Conservation (phyloP, 2,329 filamentous ascomycete species). For the Cephalotrichum gorgonifer region DNA sequence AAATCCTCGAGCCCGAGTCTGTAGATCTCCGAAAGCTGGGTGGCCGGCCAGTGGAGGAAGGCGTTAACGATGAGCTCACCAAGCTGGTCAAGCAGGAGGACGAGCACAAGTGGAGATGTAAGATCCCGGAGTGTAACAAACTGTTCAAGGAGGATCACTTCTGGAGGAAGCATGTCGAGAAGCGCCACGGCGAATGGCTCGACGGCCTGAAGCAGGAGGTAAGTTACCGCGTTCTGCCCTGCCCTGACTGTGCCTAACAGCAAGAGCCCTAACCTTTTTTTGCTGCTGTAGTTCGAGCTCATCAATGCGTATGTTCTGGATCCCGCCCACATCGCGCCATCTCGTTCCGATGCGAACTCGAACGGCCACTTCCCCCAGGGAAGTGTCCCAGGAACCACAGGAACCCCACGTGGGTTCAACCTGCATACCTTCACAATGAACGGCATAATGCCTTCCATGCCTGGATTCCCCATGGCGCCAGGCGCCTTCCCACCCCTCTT, state of each 20-base stretch:
- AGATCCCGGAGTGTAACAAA: constrained; percentile 91
- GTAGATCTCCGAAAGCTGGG: constrained; percentile 85
- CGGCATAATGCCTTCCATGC: constrained; percentile 43
- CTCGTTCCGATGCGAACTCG: constrained; percentile 84
- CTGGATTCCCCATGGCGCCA: constrained; percentile 43
- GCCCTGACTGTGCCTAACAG: neutral
- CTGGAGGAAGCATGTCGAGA: constrained; percentile 97
- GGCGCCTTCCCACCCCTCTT: constrained; percentile 45
- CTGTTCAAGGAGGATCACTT: constrained; percentile 96
- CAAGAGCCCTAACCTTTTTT: neutral
- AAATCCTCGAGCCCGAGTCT: constrained; percentile 82
- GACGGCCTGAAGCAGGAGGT: constrained; percentile 75
- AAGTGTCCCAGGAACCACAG: constrained; percentile 64
- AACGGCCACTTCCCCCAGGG: constrained; percentile 88
- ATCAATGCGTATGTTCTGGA: constrained; percentile 94
- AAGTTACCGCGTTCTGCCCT: constrained; percentile 25
- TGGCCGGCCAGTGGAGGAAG: constrained; percentile 77
- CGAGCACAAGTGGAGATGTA: constrained; percentile 93
- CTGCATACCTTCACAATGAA: constrained; percentile 60
- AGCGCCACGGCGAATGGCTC: constrained; percentile 84
- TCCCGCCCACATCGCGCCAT: constrained; percentile 87
- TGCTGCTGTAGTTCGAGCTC: constrained; percentile 56
- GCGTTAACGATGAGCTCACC: constrained; percentile 70
- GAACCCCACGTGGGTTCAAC: constrained; percentile 88
- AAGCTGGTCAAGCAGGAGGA: constrained; percentile 97